Base-by-base conservation (phyloP, 1,139 yeast genomes). In the Zygotorulaspora mrakii region DNA sequence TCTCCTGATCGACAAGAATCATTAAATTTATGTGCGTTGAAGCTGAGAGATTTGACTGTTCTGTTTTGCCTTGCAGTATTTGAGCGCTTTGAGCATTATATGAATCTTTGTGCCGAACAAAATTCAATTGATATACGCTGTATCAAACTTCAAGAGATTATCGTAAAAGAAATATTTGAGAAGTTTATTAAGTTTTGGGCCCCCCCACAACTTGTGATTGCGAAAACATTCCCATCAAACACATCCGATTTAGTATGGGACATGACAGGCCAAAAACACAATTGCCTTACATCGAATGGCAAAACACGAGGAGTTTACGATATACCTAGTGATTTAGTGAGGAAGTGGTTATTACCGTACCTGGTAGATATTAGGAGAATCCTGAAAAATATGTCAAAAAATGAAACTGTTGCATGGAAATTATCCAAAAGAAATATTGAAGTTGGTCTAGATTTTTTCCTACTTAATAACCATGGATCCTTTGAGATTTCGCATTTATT, bases 151-250 rank as follows among this genome's bases (percentile, higher is more conserved):
- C 54, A 57, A 37, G 48, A 49, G 3, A 29, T 46, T 5, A 47
- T 60, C 5, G 44, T 55, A 2, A 39, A 42, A 18, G 43, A 37
- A 14, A 46, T 59, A 9, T 58, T 57, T 30, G 49, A 64, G 14
- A 52, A 71, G 13, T 77, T 79, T 42, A 68, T 72, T 2, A 73
- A 71, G 24, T 76, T 69, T 37, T 66, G 79, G 51, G 82, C 85
- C 0, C 72, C 80, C 1, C 86, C 86, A 0, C 65, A 69, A 18
- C 53, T 63, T 4, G 76, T 80, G 0, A 62, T 79, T 2, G 46
- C 56, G 2, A 48, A 45, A 2, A 59, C 74, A 17, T 69, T 70
- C 39, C 82, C 84, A 0, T 39, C 48, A 3, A 45, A 51, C 7
- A 54, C 69, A 8, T 50, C 65, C 4, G 44, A 47, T n/a, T 20